Evolutionary conservation across 495 filamentous ascomycete genomes (phyloP).

Genomic region (Hypoxylon lenormandii): DNA sequence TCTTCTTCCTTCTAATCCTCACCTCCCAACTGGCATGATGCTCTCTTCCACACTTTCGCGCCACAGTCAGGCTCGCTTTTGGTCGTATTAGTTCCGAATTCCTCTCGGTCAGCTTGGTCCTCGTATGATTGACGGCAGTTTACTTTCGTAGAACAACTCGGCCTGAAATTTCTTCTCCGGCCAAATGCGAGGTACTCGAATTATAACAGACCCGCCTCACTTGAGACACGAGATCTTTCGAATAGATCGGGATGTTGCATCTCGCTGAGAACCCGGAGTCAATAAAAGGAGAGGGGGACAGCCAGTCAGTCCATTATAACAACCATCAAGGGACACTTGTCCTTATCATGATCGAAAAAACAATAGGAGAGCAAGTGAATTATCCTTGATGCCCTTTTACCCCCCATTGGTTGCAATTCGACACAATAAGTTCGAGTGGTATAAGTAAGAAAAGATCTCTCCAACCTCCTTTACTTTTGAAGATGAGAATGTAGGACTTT

Average conservation of each 20-base stretch:
- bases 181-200: slow-evolving; percentile 1
- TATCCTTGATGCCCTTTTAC: slow-evolving; percentile 7
- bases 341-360: slow-evolving; percentile 1
- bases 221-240: slow-evolving; percentile 23
- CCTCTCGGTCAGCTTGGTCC: slow-evolving; percentile 2
- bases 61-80: slow-evolving; percentile 3
- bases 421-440: slow-evolving; percentile 13
- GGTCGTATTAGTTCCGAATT: slow-evolving; percentile 7
- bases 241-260: slow-evolving; percentile 4
- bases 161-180: background rate
- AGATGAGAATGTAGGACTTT: slow-evolving; percentile 8
- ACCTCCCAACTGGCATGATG: slow-evolving; percentile 14
- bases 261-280: slow-evolving; percentile 13
- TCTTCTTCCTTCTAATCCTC: slow-evolving; percentile 11
- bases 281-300: slow-evolving; percentile 6
- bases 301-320: background rate
- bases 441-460: slow-evolving; percentile 4
- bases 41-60: slow-evolving; percentile 10
- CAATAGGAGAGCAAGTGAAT: slow-evolving; percentile 1
- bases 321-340: slow-evolving; percentile 37
- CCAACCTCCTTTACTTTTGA: slow-evolving; percentile 4
- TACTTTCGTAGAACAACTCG: slow-evolving; percentile 11
- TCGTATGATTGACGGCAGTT: slow-evolving; percentile 2
- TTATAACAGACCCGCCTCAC: slow-evolving; percentile 29
- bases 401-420: background rate